Conservation (phyloP, 164 flowering plant genomes). For the Cinnamomum chago region DNA sequence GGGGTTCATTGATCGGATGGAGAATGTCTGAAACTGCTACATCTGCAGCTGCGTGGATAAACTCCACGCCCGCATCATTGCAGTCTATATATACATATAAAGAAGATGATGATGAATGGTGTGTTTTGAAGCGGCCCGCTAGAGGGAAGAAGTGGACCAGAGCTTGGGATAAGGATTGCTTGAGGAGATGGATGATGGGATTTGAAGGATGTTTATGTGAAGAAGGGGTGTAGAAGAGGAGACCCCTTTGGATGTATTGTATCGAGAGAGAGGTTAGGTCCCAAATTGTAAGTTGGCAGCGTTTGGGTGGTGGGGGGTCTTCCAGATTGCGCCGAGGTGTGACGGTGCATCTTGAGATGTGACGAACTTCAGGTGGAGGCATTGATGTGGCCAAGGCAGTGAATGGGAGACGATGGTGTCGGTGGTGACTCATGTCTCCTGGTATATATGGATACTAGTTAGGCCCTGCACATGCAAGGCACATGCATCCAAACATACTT, state of each 20-base stretch:
- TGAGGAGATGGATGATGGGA: slow-evolving; percentile 25
- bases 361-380: not conserved
- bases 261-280: slow-evolving; percentile 21
- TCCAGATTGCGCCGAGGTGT: not conserved
- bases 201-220: too few species aligned
- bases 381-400: too few species aligned
- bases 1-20: slow-evolving; percentile 41
- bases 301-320: not conserved
- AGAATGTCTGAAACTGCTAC: slow-evolving; percentile 32
- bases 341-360: not conserved
- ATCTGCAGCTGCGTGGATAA: slow-evolving; percentile 38
- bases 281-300: slow-evolving; percentile 8
- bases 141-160: slow-evolving; percentile 54
- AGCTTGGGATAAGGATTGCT: slow-evolving; percentile 35
- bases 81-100: slow-evolving; percentile 36
- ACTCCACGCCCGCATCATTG: slow-evolving; percentile 44
- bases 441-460: too few species aligned
- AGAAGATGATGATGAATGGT: slow-evolving; percentile 15
- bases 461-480: too few species aligned
- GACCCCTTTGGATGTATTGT: slow-evolving; percentile 29
- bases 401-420: too few species aligned
- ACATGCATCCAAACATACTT: too few species aligned
- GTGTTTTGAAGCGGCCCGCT: slow-evolving; percentile 43
- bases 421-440: too few species aligned
- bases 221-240: slow-evolving; percentile 23